Evolutionary conservation across 2,329 filamentous ascomycete genomes (phyloP).

Genomic region (Alternaria sp.): DNA sequence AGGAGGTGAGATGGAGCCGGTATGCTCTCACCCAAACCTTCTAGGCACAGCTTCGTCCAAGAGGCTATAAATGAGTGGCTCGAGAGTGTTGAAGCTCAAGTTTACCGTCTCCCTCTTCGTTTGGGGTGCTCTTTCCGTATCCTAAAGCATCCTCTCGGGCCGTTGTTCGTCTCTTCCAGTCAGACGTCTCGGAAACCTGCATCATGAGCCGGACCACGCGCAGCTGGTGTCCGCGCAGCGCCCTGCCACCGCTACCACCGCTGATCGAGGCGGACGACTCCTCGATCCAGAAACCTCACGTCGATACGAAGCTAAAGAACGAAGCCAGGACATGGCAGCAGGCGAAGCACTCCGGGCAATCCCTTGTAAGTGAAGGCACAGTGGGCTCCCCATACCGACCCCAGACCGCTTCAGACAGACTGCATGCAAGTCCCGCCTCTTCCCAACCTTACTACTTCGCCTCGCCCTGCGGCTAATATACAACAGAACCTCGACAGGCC

Average conservation of each 20-base stretch:
- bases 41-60: constrained; percentile 1
- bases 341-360: constrained; percentile 18
- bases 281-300: background rate
- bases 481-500: constrained; percentile 15
- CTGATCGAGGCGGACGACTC: background rate
- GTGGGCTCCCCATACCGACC: background rate
- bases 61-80: background rate
- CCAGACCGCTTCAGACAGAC: background rate
- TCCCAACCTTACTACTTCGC: background rate
- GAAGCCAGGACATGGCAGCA: constrained; percentile 36
- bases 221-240: constrained; percentile 9
- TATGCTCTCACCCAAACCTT: background rate
- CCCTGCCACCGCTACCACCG: background rate
- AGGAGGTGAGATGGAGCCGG: background rate
- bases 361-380: constrained; percentile 26
- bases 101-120: background rate
- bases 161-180: background rate
- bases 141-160: background rate
- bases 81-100: background rate
- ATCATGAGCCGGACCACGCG: constrained; percentile 14
- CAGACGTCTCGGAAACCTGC: background rate
- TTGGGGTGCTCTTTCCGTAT: background rate
- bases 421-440: background rate
- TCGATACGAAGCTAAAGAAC: background rate
- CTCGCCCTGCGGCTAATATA: constrained; percentile 13